These are phyloP conservation scores for Cyberlindnera mississippiensis DNA, from an alignment of 805 yeast species.

Conservation along the genomic window DNA sequence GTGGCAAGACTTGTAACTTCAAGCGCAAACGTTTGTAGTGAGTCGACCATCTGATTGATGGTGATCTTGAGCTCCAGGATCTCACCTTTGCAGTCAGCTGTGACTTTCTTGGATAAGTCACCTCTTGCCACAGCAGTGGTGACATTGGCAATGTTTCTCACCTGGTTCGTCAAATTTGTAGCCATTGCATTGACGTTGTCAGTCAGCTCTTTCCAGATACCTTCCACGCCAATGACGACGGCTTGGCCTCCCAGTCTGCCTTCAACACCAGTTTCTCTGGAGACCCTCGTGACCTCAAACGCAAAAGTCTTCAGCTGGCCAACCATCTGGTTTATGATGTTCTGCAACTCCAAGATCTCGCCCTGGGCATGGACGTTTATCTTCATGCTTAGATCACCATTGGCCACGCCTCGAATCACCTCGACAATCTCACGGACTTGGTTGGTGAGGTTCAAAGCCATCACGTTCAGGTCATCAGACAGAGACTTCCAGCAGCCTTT, in stretches of 20 bases:
- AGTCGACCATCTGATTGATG: slow-evolving; percentile 90
- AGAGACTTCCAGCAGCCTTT: slow-evolving; percentile 87
- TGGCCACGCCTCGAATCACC: slow-evolving; percentile 84
- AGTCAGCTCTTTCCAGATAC: slow-evolving; percentile 86
- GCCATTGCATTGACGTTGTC: slow-evolving; percentile 93
- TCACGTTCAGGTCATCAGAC: slow-evolving; percentile 83
- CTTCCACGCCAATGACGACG: slow-evolving; percentile 83
- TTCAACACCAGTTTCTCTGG: slow-evolving; percentile 88
- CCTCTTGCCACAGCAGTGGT: slow-evolving; percentile 91
- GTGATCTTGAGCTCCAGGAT: slow-evolving; percentile 80
- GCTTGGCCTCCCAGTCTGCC: slow-evolving; percentile 91
- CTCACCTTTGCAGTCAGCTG: slow-evolving; percentile 89
- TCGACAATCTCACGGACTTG: slow-evolving; percentile 90
- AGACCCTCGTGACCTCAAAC: slow-evolving; percentile 82
- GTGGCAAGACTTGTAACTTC: slow-evolving; percentile 89
- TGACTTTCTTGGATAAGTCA: slow-evolving; percentile 78
- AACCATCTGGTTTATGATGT: slow-evolving; percentile 88
- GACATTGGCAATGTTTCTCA: slow-evolving; percentile 83
- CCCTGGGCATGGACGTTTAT: slow-evolving; percentile 92
- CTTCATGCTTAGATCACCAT: slow-evolving; percentile 78
- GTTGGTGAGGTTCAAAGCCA: slow-evolving; percentile 84
- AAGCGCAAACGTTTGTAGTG: slow-evolving; percentile 79
- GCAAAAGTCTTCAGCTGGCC: slow-evolving; percentile 85
- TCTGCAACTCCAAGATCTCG: slow-evolving; percentile 78
- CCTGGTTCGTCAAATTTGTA: slow-evolving; percentile 83